Conservation (phyloP, 345 rosid species). For the Eucalyptus leucophloia region DNA sequence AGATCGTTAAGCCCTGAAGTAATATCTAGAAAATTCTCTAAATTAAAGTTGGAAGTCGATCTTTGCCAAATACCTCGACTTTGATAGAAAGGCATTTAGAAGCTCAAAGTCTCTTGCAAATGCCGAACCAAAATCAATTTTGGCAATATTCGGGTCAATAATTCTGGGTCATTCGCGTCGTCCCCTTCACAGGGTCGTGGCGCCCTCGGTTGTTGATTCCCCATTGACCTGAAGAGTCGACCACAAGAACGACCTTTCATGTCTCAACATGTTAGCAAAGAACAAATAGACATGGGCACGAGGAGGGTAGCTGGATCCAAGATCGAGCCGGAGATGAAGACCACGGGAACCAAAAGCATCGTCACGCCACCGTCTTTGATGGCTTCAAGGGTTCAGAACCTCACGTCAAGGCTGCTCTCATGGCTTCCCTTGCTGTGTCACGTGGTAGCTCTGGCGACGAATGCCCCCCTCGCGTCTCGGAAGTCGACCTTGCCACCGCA, state of each 20-base stretch:
- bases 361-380: neutral
- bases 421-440: neutral
- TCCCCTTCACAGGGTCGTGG: neutral
- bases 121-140: neutral
- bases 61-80: neutral
- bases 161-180: neutral
- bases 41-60: neutral
- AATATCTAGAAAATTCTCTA: neutral
- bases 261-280: neutral
- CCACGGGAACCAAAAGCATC: no score
- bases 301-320: neutral
- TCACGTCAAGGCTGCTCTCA: neutral
- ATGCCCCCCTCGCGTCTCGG: neutral
- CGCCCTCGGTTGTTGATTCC: neutral
- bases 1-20: neutral
- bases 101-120: neutral
- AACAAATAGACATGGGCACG: neutral
- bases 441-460: neutral
- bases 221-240: neutral
- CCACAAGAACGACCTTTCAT: neutral
- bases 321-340: neutral
- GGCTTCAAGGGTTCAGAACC: neutral
- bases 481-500: neutral
- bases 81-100: neutral
- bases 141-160: neutral